Evolutionary conservation across 345 rosid species (phyloP).

Genomic region (Luvunga scandens): DNA sequence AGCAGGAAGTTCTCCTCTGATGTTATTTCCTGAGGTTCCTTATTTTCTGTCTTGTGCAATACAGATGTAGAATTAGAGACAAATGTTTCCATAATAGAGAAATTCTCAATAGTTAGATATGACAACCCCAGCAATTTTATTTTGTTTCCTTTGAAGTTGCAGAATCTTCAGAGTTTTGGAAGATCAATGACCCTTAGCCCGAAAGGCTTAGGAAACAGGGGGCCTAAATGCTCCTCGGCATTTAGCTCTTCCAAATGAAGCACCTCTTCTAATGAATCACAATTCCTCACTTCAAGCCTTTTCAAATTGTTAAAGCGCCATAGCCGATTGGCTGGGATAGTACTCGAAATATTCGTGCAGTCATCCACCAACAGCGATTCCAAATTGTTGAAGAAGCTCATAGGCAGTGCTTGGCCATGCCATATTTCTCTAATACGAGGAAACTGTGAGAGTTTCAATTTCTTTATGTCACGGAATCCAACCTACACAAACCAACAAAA

Average conservation of each 20-base stretch:
- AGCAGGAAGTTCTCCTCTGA: too few species aligned
- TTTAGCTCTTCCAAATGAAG: too few species aligned
- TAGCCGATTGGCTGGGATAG: not conserved
- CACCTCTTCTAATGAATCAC: not conserved
- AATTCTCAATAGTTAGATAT: not conserved
- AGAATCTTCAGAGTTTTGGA: not conserved
- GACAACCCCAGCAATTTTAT: fast-evolving
- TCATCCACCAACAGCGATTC: too few species aligned
- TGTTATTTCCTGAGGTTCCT: too few species aligned
- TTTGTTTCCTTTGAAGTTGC: not conserved
- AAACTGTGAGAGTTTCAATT: too few species aligned
- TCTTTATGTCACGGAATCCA: fast-evolving
- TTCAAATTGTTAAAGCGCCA: not conserved
- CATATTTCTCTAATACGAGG: too few species aligned
- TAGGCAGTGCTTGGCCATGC: too few species aligned
- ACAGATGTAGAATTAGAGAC: not conserved
- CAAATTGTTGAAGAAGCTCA: too few species aligned
- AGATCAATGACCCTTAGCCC: not conserved
- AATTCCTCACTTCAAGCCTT: not conserved
- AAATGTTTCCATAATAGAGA: not conserved
- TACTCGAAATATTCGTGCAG: too few species aligned
- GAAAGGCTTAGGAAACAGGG: not conserved
- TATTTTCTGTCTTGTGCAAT: too few species aligned
- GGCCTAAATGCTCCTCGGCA: not conserved
- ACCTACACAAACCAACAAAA: too few species aligned